Base-by-base conservation (phyloP, 768 basidiomycete genomes). In the Kwoniella shandongensis region DNA sequence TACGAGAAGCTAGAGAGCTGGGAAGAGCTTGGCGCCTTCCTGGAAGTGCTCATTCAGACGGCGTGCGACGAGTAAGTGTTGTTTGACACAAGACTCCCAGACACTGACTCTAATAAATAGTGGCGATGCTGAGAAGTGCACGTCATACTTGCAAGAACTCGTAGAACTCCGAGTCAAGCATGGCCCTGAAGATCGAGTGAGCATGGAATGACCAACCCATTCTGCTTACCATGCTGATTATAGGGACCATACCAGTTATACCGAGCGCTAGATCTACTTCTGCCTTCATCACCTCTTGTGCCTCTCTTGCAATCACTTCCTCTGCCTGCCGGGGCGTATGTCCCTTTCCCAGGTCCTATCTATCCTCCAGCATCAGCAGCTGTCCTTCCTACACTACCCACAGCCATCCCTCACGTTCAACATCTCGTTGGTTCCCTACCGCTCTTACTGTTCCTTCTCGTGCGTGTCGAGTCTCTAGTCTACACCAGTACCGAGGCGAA, bases 141-240 rank as follows among this genome's bases (percentile, higher is more conserved):
- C 88, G 1, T 88, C 91, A 72, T 79, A 81, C 1, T 71, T 94
- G 41, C 90, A 96, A 69, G 90, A 86, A 66, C 76, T 89, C 27
- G 78, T 97, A 15, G 81, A 84, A 3, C 73, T 85, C 2, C 82
- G 83, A 30, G 80, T 84, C 44, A 78, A 82, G 44, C 79, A 84
- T 58, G 89, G 88, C 4, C 82, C 83, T 3, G 79, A 80, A 25
- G 70, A 78, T 56, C 81, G 90, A 78, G 88, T 85, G 67, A 36
- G 74, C 60, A 35, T 41, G 3, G 2, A 23, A 17, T n/a, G 27
- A n/a, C n/a, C n/a, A n/a, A n/a, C n/a, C n/a, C n/a, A n/a, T n/a
- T n/a, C n/a, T n/a, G n/a, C n/a, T n/a, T n/a, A n/a, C 10, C 36
- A 15, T 30, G 23, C 25, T 25, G 29, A 4, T 2, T 23, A 36